A percentile compares a stretch with the other conserved stretches of the same genome.
phyloP scores from a whole-genome alignment of 495 filamentous ascomycete genomes.

The Penicillium ucsense region DNA sequence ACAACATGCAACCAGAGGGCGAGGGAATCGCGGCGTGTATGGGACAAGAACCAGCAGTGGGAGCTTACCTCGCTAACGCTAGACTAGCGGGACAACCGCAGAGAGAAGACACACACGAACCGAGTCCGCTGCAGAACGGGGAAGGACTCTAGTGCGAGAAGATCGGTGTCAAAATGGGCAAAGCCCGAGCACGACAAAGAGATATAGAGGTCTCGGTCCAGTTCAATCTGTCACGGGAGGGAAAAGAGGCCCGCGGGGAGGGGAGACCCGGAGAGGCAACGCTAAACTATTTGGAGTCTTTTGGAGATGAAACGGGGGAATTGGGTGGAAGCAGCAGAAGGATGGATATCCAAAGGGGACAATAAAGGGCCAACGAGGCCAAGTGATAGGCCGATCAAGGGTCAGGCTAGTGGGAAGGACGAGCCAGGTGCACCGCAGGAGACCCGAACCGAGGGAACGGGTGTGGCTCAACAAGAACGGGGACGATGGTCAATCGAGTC shows the following conservation, averaged over 20 bases:
- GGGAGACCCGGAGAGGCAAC: too few relatives aligned
- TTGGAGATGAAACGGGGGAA: neutral
- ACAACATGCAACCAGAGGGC: too few relatives aligned
- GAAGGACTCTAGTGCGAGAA: too few relatives aligned
- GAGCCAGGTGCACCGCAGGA: neutral
- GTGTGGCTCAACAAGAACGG: neutral
- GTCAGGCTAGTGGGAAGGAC: neutral
- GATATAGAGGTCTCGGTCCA: neutral
- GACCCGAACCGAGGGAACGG: neutral
- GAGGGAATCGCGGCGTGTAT: too few relatives aligned
- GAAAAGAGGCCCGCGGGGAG: neutral
- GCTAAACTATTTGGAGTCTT: too few relatives aligned
- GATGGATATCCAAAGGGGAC: neutral
- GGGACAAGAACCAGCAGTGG: neutral
- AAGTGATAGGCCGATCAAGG: neutral
- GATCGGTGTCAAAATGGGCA: neutral
- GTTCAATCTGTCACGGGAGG: neutral
- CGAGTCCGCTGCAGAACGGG: too few relatives aligned
- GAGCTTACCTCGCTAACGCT: neutral
- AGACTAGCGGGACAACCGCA: too few relatives aligned
- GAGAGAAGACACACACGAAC: too few relatives aligned
- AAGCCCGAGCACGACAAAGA: neutral
- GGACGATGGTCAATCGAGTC: too few relatives aligned
- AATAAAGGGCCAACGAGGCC: neutral
- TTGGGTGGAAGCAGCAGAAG: neutral